Base-by-base conservation (phyloP, 2,329 filamentous ascomycete species). In the Boeremia exigua region DNA sequence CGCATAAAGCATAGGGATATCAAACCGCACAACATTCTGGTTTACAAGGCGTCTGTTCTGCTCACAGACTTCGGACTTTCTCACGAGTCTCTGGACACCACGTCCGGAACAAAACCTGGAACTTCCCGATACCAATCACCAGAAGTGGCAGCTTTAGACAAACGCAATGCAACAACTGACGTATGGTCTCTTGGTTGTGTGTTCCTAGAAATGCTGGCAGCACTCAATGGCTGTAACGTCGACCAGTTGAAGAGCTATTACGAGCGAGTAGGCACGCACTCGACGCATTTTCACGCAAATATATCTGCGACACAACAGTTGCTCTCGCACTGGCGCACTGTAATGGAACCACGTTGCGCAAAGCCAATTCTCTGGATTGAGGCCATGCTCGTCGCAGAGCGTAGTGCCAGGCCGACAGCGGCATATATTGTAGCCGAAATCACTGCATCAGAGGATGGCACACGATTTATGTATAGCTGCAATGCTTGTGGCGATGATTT, bases 121-220 rank as follows among this genome's bases (percentile, higher is more conserved):
- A 44, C 62, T 0, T 47, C 48, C 12, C 52, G 62, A 11, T 67
- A 65, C 34, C 48, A 57, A 28, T 9, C 64, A 0, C 64, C 64
- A 10, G 64, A 67, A 19, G 60, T 65, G 1, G 54, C 57, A 2
- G 45, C 11, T 14, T 44, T 49, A 10, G 53, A 59, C 12, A 14
- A 32, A 8, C 54, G 62, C 4, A 62, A 62, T 25, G 51, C 44
- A 0, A 56, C 54, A 3, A 45, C 62, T 23, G 62, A 67, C 32
- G 49, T 67, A 3, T 65, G 58, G 60, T 58, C 60, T 3, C 55
- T 67, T 2, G 63, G 63, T 1, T 61, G 58, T 32, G 62, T 65
- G 9, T 67, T 63, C 36, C 15, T 67, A 9, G 63, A 65, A 29
- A 65, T 63, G 56, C 27, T 39, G 2, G 50, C 57, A n/a, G 54